A percentile compares a stretch with the other conserved stretches of the same genome.
phyloP scores from a whole-genome alignment of 78 protist genomes.

The Dictyostelium capitatum region DNA sequence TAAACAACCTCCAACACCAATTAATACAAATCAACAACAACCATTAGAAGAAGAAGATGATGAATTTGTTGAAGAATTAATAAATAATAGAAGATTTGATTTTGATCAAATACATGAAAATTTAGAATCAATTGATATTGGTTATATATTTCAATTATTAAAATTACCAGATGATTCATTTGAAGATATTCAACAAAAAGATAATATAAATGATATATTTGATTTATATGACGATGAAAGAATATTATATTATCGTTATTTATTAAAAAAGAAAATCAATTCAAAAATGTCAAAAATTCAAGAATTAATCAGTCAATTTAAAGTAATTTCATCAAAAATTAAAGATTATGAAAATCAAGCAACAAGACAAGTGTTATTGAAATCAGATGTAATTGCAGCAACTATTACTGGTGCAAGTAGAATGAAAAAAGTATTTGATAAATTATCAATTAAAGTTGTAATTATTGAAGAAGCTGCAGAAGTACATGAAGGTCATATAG shows the following conservation, averaged over 20 bases:
- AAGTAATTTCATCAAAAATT: background rate
- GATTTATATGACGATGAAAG: background rate
- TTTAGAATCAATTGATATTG: background rate
- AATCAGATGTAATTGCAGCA: constrained; percentile 55
- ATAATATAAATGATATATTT: constrained; percentile 8
- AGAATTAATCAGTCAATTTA: background rate
- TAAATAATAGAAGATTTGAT: constrained; percentile 28
- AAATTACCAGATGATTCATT: background rate
- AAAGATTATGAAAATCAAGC: constrained; percentile 36
- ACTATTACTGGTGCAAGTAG: constrained; percentile 60
- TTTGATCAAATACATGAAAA: background rate
- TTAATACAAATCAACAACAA: background rate
- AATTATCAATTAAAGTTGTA: constrained; percentile 26
- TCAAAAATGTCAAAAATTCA: background rate
- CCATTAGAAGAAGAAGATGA: constrained; percentile 37
- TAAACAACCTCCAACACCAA: background rate
- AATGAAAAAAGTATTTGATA: constrained; percentile 27
- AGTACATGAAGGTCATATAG: constrained; percentile 90
- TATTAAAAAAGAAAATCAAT: constrained; percentile 7
- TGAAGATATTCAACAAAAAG: background rate
- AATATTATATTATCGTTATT: constrained; percentile 10
- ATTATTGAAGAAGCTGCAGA: constrained; percentile 85
- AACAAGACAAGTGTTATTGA: background rate
- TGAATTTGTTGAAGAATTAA: background rate
- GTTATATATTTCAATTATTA: background rate